Conservation (phyloP, 768 basidiomycete species). For the Russula sp. region DNA sequence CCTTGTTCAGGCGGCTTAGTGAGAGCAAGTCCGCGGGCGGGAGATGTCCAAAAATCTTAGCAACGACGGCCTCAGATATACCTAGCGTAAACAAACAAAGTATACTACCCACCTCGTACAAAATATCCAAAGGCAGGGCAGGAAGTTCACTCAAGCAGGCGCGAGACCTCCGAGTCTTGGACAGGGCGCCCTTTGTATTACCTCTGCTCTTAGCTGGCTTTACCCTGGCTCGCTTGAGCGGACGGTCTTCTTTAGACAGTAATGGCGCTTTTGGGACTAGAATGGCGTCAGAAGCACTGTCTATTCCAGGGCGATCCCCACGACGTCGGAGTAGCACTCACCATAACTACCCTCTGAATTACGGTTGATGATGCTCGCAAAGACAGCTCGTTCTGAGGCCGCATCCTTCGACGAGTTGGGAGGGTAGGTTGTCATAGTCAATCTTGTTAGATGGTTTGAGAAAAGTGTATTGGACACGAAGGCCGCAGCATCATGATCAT, state of each 20-base stretch:
- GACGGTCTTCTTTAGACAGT: neutral
- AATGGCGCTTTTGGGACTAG: neutral
- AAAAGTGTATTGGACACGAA: no score
- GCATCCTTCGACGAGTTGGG: no score
- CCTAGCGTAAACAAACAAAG: neutral
- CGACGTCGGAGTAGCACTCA: neutral
- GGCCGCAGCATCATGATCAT: no score
- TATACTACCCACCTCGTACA: conserved; percentile 26
- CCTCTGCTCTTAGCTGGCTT: no score
- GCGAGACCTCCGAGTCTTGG: neutral
- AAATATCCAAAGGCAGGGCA: conserved; percentile 28
- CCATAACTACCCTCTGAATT: neutral
- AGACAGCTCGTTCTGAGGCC: no score
- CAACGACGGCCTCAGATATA: neutral
- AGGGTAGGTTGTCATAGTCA: no score
- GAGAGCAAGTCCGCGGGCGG: conserved; percentile 31
- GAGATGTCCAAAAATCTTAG: conserved; percentile 30
- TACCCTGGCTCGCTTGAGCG: neutral
- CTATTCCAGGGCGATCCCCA: no score
- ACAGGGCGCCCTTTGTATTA: neutral
- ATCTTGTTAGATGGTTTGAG: no score
- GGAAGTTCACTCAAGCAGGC: conserved; percentile 14
- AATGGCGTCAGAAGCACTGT: neutral
- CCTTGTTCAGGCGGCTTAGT: conserved; percentile 29
- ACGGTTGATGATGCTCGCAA: neutral